A percentile compares a stretch with the other conserved stretches of the same genome.
Evolutionary conservation across 2,329 filamentous ascomycete species (phyloP).

Genomic region (Pseudopyrenochaeta lycopersici): DNA sequence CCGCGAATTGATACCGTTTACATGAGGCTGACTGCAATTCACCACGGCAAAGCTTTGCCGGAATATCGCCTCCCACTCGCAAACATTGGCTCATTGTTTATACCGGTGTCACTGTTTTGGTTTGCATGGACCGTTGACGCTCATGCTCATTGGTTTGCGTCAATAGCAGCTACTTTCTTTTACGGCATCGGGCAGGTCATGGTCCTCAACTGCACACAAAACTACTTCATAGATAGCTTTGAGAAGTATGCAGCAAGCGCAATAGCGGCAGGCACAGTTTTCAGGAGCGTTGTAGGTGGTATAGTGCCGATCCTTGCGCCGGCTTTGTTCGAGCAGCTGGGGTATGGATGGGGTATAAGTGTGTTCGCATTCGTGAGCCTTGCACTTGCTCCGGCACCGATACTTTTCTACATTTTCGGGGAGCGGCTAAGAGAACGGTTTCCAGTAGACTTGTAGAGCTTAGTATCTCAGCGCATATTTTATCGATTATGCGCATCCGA

Average conservation of each 20-base stretch:
- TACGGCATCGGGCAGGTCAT: conserved; percentile 64
- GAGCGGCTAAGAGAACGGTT: conserved; percentile 56
- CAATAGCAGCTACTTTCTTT: conserved; percentile 55
- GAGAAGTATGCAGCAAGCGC: conserved; percentile 61
- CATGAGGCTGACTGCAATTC: conserved; percentile 52
- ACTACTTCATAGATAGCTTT: conserved; percentile 64
- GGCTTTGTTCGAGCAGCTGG: conserved; percentile 53
- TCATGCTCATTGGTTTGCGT: conserved; percentile 53
- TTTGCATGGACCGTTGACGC: conserved; percentile 55
- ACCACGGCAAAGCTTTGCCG: conserved; percentile 52
- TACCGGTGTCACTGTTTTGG: conserved; percentile 56
- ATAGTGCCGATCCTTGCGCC: conserved; percentile 58
- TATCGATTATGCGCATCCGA: too few relatives aligned
- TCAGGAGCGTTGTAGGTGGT: conserved; percentile 57
- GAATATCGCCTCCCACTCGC: conserved; percentile 58
- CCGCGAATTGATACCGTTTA: conserved; percentile 59
- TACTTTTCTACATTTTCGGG: conserved; percentile 61
- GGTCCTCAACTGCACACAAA: conserved; percentile 63
- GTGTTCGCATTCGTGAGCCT: conserved; percentile 58
- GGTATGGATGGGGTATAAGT: conserved; percentile 61
- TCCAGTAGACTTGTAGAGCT: conserved; percentile 29
- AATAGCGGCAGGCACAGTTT: conserved; percentile 60
- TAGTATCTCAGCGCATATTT: too few relatives aligned
- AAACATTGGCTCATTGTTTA: conserved; percentile 55
- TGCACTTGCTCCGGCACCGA: conserved; percentile 58